Base-by-base conservation (phyloP, 2,329 filamentous ascomycete species). In the Aspergillus chevalieri region DNA sequence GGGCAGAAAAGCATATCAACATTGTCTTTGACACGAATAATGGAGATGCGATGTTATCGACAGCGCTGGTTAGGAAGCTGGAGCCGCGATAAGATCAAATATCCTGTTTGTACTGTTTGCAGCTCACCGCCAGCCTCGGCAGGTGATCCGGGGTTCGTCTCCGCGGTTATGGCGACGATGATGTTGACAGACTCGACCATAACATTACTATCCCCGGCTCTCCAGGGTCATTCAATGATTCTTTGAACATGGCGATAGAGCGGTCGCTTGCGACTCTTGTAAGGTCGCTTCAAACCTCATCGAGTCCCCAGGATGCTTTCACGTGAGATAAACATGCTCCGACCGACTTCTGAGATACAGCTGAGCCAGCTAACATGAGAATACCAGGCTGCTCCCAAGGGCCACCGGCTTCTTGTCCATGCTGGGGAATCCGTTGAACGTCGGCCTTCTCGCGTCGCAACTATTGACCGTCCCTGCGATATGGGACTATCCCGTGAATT, bases 341-440 rank as follows among this genome's bases (percentile, higher is more conserved):
- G 15, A 42, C 49, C 46, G 30, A 47, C 44, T 17, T 22, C 28
- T 26, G 51, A 38, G 6, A 41, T 41, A 12, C 38, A 19, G 17
- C 10, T 12, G 15, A 22, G 17, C 17, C 19, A 41, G 26, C 26
- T 30, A 30, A 30, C 10, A 41, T 15, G 17, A 8, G 15, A 41
- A 36, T 42, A 21, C 47, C 54, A 79, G 68, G 52, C 69, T 84
- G 28, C 76, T 85, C 36, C 79, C 78, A 21, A 73, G 71, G 14
- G 70, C 73, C n/a, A 74, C 73, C 14, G 70, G 70, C 43, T 68
- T 76, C 42, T 57, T 77, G 12, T 69, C 72, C 5, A 59, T 73
- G 1, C 74, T 85, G 10, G 78, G 78, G 30, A 85, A 85, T 50
- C 81, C 80, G 1, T 65, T 83, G 44, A 85, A 85, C 52, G 68